A percentile compares a stretch with the other conserved stretches of the same genome.
These are phyloP conservation scores for Diaporthe capsici DNA, from an alignment of 2,329 filamentous ascomycete genomes.

Conservation along the genomic window DNA sequence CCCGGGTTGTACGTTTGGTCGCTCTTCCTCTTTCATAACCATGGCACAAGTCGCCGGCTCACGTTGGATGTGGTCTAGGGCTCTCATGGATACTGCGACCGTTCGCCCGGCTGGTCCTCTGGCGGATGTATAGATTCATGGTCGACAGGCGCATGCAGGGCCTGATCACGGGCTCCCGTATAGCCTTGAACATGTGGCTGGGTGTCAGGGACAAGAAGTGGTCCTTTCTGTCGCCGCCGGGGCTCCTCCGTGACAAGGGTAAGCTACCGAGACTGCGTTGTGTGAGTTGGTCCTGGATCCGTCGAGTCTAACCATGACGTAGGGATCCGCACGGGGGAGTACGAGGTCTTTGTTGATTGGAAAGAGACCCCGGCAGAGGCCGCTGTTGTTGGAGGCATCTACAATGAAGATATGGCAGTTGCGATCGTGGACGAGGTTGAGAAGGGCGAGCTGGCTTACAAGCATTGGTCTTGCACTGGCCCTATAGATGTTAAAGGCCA, in stretches of 20 bases:
- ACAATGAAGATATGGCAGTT: constrained; percentile 4
- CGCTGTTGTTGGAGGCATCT: background rate
- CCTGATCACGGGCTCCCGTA: background rate
- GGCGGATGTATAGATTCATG: background rate
- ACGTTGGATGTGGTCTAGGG: background rate
- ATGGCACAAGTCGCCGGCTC: background rate
- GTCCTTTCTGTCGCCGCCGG: background rate
- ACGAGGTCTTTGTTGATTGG: background rate
- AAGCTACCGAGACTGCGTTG: background rate
- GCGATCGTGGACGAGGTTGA: constrained; percentile 4
- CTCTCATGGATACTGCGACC: background rate
- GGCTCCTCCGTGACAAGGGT: background rate
- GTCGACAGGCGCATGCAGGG: background rate
- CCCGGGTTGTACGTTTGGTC: background rate
- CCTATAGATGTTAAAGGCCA: background rate
- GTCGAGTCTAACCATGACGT: background rate
- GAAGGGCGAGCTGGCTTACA: background rate
- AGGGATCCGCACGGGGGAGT: constrained; percentile 1
- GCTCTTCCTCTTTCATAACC: background rate
- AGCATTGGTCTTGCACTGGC: background rate
- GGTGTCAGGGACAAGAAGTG: constrained; percentile 5
- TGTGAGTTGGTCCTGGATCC: too few relatives aligned
- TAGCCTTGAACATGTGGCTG: constrained; percentile 10
- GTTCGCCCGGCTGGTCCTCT: background rate
- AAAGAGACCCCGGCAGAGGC: background rate